phyloP scores from a whole-genome alignment of 2,329 filamentous ascomycete species.

The Penicillium sp. region DNA sequence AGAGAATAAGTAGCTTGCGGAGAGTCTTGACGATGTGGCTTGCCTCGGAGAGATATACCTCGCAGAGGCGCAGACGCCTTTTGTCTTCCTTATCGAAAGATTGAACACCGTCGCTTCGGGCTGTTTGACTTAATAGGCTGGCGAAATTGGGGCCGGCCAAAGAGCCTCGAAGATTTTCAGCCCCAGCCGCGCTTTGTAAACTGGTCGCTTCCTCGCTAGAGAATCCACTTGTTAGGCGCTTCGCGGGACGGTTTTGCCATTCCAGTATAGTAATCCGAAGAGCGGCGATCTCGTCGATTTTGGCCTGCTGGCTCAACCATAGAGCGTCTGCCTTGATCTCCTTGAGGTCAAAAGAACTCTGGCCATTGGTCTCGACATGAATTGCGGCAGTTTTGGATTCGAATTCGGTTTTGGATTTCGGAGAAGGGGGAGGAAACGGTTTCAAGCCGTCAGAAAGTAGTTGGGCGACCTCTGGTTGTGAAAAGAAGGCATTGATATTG shows the following conservation, averaged over 20 bases:
- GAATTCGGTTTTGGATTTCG: conserved; percentile 66
- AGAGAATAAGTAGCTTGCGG: conserved; percentile 47
- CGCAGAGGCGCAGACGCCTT: conserved; percentile 64
- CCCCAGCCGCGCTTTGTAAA: conserved; percentile 68
- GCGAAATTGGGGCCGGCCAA: conserved; percentile 43
- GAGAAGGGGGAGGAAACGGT: conserved; percentile 61
- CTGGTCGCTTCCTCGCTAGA: conserved; percentile 75
- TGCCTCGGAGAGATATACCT: conserved; percentile 68
- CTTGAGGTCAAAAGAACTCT: conserved; percentile 67
- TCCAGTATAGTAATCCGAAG: conserved; percentile 77
- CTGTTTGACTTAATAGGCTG: conserved; percentile 33
- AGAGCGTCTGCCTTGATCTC: conserved; percentile 78
- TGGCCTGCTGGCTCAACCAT: conserved; percentile 76
- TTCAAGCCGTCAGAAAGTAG: conserved; percentile 66
- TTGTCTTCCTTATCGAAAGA: conserved; percentile 60
- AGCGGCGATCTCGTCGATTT: conserved; percentile 76
- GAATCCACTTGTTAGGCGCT: conserved; percentile 66
- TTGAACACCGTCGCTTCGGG: conserved; percentile 31
- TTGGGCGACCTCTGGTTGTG: conserved; percentile 63
- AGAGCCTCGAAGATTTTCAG: conserved; percentile 58
- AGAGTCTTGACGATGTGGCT: conserved; percentile 63
- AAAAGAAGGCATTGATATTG: conserved; percentile 66
- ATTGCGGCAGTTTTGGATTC: conserved; percentile 85
- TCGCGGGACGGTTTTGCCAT: conserved; percentile 74
- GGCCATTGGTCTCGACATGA: conserved; percentile 67